Percentiles rank a stretch among this genome's conserved stretches.
phyloP scores from a whole-genome alignment of 495 filamentous ascomycete genomes.

The Lindgomyces ingoldianus region DNA sequence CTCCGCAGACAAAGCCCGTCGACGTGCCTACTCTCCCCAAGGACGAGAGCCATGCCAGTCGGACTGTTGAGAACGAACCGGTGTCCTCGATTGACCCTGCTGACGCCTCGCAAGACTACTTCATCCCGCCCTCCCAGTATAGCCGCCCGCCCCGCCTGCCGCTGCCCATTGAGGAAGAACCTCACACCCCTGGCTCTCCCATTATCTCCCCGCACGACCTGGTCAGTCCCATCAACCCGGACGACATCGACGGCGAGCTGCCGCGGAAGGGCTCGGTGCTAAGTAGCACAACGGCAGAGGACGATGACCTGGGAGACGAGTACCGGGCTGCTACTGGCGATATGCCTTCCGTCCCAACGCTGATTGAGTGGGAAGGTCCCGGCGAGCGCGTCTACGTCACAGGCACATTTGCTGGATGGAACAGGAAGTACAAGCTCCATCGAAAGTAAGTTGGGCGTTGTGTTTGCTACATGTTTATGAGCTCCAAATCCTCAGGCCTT shows the following conservation, averaged over 20 bases:
- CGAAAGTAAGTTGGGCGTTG: conserved; percentile 65
- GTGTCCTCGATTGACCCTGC: conserved; percentile 32
- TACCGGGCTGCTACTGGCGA: conserved; percentile 59
- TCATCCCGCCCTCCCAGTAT: conserved; percentile 51
- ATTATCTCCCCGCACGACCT: conserved; percentile 68
- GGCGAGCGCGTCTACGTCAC: conserved; percentile 93
- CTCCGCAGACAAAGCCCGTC: conserved; percentile 28
- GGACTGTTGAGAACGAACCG: background rate
- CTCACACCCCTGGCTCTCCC: conserved; percentile 81
- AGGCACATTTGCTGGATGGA: conserved; percentile 92
- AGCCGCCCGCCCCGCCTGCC: conserved; percentile 82
- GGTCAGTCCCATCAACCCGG: conserved; percentile 51
- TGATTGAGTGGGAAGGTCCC: conserved; percentile 76
- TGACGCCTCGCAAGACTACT: conserved; percentile 32
- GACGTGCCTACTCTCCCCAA: conserved; percentile 24
- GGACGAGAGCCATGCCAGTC: conserved; percentile 7
- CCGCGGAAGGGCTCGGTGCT: conserved; percentile 62
- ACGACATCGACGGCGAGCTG: conserved; percentile 53
- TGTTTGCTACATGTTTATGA: conserved; percentile 6
- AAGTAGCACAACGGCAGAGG: conserved; percentile 71
- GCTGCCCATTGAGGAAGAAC: conserved; percentile 86
- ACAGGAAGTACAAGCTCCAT: conserved; percentile 82
- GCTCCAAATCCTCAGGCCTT: background rate
- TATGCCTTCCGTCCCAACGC: conserved; percentile 68
- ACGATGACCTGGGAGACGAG: conserved; percentile 78